These are phyloP conservation scores for Penicillium chermesinum DNA, from an alignment of 495 filamentous ascomycete species.

Conservation along the genomic window DNA sequence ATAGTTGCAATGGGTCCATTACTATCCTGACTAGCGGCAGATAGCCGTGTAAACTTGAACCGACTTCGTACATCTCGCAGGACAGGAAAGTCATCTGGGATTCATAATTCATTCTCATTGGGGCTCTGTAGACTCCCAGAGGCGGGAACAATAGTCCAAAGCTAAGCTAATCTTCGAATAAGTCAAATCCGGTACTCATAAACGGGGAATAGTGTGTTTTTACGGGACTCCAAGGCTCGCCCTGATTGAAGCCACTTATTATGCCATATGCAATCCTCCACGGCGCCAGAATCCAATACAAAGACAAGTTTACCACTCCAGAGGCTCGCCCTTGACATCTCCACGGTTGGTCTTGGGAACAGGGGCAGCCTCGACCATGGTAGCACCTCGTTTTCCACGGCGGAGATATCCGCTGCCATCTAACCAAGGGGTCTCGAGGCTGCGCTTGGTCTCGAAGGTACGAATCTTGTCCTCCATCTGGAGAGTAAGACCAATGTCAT, in stretches of 20 bases:
- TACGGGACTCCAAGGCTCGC: constrained; percentile 10
- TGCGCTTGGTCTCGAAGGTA: constrained; percentile 72
- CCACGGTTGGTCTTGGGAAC: constrained; percentile 91
- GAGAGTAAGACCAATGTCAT: constrained; percentile 94
- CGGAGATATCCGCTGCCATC: constrained; percentile 83
- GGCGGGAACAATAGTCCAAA: constrained; percentile 12
- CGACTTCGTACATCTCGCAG: not conserved
- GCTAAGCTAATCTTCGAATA: constrained; percentile 8
- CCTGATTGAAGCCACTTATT: constrained; percentile 4
- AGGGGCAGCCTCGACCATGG: constrained; percentile 74
- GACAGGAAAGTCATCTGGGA: not conserved
- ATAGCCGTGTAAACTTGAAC: no score
- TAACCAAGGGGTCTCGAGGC: constrained; percentile 81
- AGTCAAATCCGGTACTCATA: constrained; percentile 6
- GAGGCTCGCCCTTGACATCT: constrained; percentile 75
- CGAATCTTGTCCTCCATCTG: constrained; percentile 86
- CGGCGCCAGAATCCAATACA: constrained; percentile 5
- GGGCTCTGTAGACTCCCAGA: constrained; percentile 17
- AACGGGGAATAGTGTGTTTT: constrained; percentile 23
- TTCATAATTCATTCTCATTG: constrained; percentile 29
- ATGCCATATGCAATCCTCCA: constrained; percentile 9
- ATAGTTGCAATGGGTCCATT: no score
- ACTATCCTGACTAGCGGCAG: no score
- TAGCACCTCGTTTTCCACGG: constrained; percentile 55
- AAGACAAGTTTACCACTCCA: constrained; percentile 70